Base-by-base conservation (phyloP, 495 filamentous ascomycete genomes). In the Aspergillus haitiensis region DNA sequence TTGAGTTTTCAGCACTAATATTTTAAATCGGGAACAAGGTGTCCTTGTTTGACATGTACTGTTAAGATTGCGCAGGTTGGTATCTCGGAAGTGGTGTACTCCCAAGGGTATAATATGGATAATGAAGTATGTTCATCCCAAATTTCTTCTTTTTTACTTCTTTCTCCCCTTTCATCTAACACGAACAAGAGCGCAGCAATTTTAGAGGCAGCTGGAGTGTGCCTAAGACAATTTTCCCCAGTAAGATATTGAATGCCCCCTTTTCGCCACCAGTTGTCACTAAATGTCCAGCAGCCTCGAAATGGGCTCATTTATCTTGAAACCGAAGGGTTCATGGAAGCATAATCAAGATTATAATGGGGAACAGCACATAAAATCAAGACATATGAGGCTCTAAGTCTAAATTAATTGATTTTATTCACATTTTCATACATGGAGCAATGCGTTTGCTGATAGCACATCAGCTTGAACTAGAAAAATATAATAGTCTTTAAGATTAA, bases 61-160 rank as follows among this genome's bases (percentile, higher is more conserved):
- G 93, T 98, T 75, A 98, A 98, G 72, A 97, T 98, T 67, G 86
- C 89, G 7, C 94, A 98, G 74, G 91, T 97, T 27, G 94, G 94
- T 0, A 96, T 98, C 34, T 85, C 81, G 21, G 94, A 98, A 77
- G 94, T 98, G 31, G 94, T 98, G 32, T 98, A 95, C 70, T 90
- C 84, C 49, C 88, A 94, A 67, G 84, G 91, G 7, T 98, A 98
- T 67, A 91, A 90, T 60, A 96, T 98, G 90, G 94, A 98, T 71
- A 78, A 73, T 27, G 83, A 81, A 58, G 83, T 85, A 64, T 60
- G 74, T 55, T 47, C 13, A 27, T 27, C 21, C 21, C 21, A 27
- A 3, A 27, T 27, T 27, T 27, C 21, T 27, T 27, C 21, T 27
- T 27, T 27, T 1, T 27, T 27, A 27, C 3, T 1, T 27, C 21